Base-by-base conservation (phyloP, 2,329 filamentous ascomycete species). In the Neospermospora avenae region DNA sequence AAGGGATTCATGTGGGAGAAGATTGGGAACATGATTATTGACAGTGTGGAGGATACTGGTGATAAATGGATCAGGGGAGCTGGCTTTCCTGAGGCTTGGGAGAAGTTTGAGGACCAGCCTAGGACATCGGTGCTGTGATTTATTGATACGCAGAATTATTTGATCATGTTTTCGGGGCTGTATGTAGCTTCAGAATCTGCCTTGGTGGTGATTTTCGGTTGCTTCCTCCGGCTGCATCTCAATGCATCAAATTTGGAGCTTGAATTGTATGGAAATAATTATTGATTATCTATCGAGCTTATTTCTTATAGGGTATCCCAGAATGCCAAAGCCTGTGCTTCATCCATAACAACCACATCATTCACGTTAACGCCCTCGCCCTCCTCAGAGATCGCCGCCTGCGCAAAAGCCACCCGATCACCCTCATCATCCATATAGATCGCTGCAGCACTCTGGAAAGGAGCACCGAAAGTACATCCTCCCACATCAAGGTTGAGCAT, bases 71-170 rank as follows among this genome's bases (percentile, higher is more conserved):
- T 89, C 13, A 76, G 84, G 22, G 80, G 79, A 49, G 78, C 80
- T 44, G 89, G 88, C 0, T 84, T 88, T 65, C 79, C 85, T 1
- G 79, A 87, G 68, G 85, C 86, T 3, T 92, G 89, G 58, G 28
- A 56, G 39, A 28, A 53, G 4, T 60, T 45, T 31, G 61, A 58
- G 53, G 66, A 71, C 46, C 63, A 68, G 46, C 64, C 65, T 20
- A 55, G 54, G 45, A 49, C 57, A 42, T 55, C 54, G 31, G 59
- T 63, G 45, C 46, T 69, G 20, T 70, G 53, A 67, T 2, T 2
- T 39, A 16, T 2, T 5, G 14, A n/a, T n/a, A 3, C 37, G 16
- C 3, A 39, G 14, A 3, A 3, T 16, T 3, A 5, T 3, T 39
- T 11, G 3, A 7, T n/a, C 2, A n/a, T 39, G 18, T n/a, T 39